Conservation (phyloP, 108 stramenopile genomes). For the Pseudonitzschia pungens region DNA sequence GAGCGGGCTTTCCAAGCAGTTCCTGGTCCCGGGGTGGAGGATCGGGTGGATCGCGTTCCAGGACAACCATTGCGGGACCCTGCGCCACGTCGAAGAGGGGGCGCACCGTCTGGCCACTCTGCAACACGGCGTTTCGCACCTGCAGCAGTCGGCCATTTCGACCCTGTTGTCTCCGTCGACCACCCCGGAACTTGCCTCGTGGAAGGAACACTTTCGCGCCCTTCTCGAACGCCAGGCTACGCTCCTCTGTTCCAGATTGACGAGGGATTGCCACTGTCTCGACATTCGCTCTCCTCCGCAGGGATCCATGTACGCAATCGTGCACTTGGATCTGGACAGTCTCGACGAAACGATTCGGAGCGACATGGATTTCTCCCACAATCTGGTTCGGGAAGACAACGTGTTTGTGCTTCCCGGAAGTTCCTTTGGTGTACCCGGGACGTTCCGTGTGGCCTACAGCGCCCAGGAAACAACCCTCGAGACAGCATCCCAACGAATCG, state of each 20-base stretch:
- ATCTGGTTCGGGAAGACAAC: slow-evolving; percentile 86
- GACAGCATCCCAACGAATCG: slow-evolving; percentile 61
- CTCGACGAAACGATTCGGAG: slow-evolving; percentile 18
- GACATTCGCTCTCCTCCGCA: slow-evolving; percentile 54
- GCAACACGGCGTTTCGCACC: slow-evolving; percentile 73
- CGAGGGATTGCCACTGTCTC: slow-evolving; percentile 59
- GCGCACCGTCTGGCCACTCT: slow-evolving; percentile 82
- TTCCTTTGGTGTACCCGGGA: slow-evolving; percentile 75
- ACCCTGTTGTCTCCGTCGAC: slow-evolving; percentile 49
- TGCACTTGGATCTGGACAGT: slow-evolving; percentile 46
- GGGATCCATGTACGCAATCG: slow-evolving; percentile 92
- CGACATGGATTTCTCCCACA: slow-evolving; percentile 75
- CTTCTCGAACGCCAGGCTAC: slow-evolving; percentile 65
- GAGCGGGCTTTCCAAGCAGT: slow-evolving; percentile 92
- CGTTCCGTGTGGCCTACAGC: slow-evolving; percentile 85
- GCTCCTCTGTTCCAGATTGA: slow-evolving; percentile 49
- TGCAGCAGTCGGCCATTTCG: slow-evolving; percentile 82
- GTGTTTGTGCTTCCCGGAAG: slow-evolving; percentile 89
- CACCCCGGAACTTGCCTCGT: slow-evolving; percentile 43
- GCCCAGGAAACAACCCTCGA: slow-evolving; percentile 57
- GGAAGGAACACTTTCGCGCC: slow-evolving; percentile 60
- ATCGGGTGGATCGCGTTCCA: slow-evolving; percentile 86
- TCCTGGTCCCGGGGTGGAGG: slow-evolving; percentile 91
- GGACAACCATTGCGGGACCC: slow-evolving; percentile 58
- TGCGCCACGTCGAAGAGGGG: slow-evolving; percentile 70